Evolutionary conservation across 169 alveolate species (phyloP).

Genomic region (Fabrea salina): DNA sequence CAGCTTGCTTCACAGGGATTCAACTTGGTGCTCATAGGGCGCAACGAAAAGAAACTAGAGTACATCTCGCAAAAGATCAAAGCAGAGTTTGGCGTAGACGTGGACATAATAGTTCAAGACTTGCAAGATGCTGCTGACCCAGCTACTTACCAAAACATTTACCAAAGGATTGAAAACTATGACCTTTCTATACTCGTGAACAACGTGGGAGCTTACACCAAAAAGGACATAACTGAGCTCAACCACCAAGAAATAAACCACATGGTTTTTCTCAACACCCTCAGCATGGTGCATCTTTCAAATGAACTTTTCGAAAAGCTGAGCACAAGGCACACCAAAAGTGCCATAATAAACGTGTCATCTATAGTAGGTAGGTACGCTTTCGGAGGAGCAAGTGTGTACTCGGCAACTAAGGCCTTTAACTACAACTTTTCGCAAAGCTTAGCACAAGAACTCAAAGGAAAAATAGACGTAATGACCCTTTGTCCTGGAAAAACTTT

Average conservation of each 20-base stretch:
- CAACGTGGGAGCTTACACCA: no score
- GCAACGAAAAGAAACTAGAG: conserved; percentile 32
- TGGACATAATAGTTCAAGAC: no score
- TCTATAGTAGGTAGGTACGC: neutral
- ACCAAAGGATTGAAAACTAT: neutral
- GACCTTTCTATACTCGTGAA: conserved; percentile 28
- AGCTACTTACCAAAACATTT: no score
- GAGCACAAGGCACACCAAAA: no score
- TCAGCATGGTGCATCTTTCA: no score
- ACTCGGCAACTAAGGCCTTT: conserved; percentile 1
- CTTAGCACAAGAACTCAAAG: neutral
- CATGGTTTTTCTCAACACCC: no score
- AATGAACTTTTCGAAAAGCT: no score
- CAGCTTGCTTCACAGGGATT: conserved; percentile 36
- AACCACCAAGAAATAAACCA: no score
- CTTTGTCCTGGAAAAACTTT: neutral
- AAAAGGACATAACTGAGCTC: no score
- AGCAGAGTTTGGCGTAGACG: no score
- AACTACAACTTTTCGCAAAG: neutral
- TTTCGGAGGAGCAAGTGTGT: neutral
- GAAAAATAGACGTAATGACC: neutral
- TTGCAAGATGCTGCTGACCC: no score
- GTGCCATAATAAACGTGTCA: neutral
- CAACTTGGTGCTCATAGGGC: conserved; percentile 30
- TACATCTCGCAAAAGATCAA: neutral